A percentile compares a stretch with the other conserved stretches of the same genome.
Evolutionary conservation across 2,329 filamentous ascomycete species (phyloP).

Genomic region (Dendryphion nanum): DNA sequence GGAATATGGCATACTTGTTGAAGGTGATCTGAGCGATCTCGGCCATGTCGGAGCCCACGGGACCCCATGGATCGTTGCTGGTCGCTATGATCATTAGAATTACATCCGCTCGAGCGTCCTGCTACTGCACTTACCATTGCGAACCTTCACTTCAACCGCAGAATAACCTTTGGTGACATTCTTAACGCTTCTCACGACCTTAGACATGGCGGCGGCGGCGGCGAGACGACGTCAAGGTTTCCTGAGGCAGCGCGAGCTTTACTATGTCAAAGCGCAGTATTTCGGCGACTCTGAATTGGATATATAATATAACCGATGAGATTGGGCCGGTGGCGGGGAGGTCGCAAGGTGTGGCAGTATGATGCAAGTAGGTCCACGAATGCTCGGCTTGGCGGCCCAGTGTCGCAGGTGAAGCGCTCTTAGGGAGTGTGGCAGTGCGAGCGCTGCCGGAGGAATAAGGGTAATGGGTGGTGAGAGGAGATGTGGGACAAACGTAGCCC

Average conservation of each 20-base stretch:
- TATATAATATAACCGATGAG: neutral
- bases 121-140: slow-evolving; percentile 26
- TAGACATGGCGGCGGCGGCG: slow-evolving; percentile 72
- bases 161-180: slow-evolving; percentile 99
- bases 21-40: slow-evolving; percentile 98
- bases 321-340: neutral
- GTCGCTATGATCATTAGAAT: slow-evolving; percentile 65
- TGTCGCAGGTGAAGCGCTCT: slow-evolving; percentile 4
- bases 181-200: slow-evolving; percentile 95
- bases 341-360: slow-evolving; percentile 11
- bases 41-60: slow-evolving; percentile 96
- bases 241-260: slow-evolving; percentile 4
- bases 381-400: slow-evolving; percentile 11
- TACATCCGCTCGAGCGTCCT: neutral
- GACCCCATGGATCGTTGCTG: slow-evolving; percentile 98
- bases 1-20: slow-evolving; percentile 70
- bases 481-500: too few relatives aligned
- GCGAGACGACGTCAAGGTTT: slow-evolving; percentile 8
- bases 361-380: slow-evolving; percentile 21
- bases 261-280: neutral
- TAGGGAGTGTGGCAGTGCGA: slow-evolving; percentile 2
- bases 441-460: neutral
- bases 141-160: slow-evolving; percentile 91
- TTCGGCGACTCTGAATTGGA: neutral
- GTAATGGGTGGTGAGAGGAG: slow-evolving; percentile 3